A percentile compares a stretch with the other conserved stretches of the same genome.
Conservation (phyloP, 1,284 basidiomycete species). For the Boletellus deceptivus region DNA sequence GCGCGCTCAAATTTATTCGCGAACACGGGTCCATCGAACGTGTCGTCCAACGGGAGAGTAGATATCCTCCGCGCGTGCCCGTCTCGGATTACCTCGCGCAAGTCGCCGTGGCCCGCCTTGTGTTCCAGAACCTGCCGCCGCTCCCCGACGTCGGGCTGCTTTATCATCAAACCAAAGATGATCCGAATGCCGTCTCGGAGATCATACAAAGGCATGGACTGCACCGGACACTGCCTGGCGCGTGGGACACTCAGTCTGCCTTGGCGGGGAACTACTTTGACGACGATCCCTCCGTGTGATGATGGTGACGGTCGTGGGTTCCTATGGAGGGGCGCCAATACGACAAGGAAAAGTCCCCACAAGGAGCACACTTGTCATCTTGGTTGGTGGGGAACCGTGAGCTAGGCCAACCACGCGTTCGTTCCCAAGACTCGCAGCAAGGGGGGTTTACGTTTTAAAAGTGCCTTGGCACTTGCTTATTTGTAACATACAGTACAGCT, state of each 20-base stretch:
- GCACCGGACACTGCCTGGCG: conserved; percentile 38
- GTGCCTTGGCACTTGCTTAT: too few relatives aligned
- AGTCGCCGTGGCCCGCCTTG: conserved; percentile 53
- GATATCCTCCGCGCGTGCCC: conserved; percentile 48
- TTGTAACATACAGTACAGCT: too few relatives aligned
- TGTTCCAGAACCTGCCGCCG: conserved; percentile 65
- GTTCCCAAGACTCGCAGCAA: too few relatives aligned
- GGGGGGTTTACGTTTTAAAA: too few relatives aligned
- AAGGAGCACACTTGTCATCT: too few relatives aligned
- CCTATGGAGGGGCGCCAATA: too few relatives aligned
- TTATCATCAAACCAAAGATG: conserved; percentile 31
- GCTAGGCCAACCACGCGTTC: too few relatives aligned
- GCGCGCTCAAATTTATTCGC: conserved; percentile 71
- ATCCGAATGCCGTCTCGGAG: conserved; percentile 42
- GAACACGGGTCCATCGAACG: conserved; percentile 72
- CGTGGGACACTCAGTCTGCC: conserved; percentile 45
- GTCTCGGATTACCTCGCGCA: conserved; percentile 55
- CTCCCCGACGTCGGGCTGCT: conserved; percentile 44
- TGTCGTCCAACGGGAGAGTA: conserved; percentile 56
- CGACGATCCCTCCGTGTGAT: conserved; percentile 49
- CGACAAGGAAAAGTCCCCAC: too few relatives aligned
- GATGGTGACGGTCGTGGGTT: neutral
- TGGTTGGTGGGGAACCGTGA: too few relatives aligned
- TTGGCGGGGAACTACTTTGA: conserved; percentile 63
- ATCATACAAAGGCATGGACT: conserved; percentile 52